Base-by-base conservation (phyloP, 179 eudicot genomes). In the Sideroxylon spinosum region DNA sequence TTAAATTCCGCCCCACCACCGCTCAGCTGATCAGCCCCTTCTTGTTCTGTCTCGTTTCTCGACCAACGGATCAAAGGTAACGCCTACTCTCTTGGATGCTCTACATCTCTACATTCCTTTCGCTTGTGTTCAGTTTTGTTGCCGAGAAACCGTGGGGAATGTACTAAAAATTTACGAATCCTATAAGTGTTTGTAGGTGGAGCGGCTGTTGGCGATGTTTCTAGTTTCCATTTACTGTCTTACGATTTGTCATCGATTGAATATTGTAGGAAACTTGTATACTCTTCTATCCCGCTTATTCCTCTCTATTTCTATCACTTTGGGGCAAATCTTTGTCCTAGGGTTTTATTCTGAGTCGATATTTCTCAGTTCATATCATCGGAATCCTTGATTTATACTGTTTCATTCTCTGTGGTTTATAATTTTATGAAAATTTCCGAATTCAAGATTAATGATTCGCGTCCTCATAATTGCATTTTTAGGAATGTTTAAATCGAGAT, bases 1-100 rank as follows among this genome's bases (percentile, higher is more conserved):
- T 52, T 52, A 26, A 71, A 71, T 71, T 71, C 60, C 75, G 75
- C 75, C 60, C 75, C 75, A 71, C 75, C 61, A 29, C 44, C 22
- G 1, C 72, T n/a, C 72, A 10, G 14, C 57, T 25, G 61, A 37
- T 52, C 60, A 6, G 61, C 46, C 52, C 44, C 7, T 14, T 16
- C 1, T 12, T 57, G 17, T 20, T 19, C 14, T 49, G 56, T 7
- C 73, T 48, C 9, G 16, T 7, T 32, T 44, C 56, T 46, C 8
- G 28, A 68, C 9, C 25, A 29, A 26, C 7, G 75, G 20, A 25
- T 9, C 0, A 12, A 7, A 71, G 61, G 75, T 71, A 52, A 6
- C 28, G 9, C 37, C 22, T 28, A 14, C 52, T 71, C 73, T 71
- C 60, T 71, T 23, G 7, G n/a, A 60, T 60, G 0, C 37, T 71